Evolutionary conservation across 768 basidiomycete genomes (phyloP).

Genomic region (Tylopilus rubrobrunneus): DNA sequence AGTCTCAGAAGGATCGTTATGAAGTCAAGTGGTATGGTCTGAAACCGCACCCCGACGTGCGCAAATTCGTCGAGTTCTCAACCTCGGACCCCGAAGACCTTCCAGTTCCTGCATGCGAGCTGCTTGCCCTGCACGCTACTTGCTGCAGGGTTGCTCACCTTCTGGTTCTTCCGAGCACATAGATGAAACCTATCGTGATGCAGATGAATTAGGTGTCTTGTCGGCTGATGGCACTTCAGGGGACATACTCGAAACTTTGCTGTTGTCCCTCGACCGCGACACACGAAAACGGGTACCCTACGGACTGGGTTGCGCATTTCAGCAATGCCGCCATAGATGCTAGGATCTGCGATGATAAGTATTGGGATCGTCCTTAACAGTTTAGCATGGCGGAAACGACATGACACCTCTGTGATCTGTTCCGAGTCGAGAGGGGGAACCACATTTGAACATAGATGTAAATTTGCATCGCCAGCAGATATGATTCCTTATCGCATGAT

Average conservation of each 20-base stretch:
- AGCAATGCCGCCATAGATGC: too few species aligned
- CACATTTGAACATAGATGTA: too few species aligned
- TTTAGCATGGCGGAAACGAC: too few species aligned
- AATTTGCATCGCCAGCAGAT: too few species aligned
- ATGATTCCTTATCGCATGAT: too few species aligned
- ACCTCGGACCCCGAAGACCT: neutral
- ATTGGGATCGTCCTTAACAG: too few species aligned
- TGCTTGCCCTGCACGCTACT: neutral
- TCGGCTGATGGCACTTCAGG: slow-evolving; percentile 1
- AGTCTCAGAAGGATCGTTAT: slow-evolving; percentile 1
- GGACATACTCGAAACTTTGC: neutral
- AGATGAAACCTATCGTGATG: slow-evolving; percentile 5
- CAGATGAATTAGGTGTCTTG: slow-evolving; percentile 1
- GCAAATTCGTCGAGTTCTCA: slow-evolving; percentile 3
- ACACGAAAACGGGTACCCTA: too few species aligned
- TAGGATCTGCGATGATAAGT: too few species aligned
- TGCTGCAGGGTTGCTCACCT: slow-evolving; percentile 23
- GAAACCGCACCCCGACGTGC: neutral
- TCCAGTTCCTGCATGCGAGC: slow-evolving; percentile 8
- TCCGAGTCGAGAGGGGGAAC: too few species aligned
- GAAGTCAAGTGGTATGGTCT: neutral
- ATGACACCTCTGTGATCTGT: too few species aligned
- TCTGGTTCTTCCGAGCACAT: slow-evolving; percentile 19
- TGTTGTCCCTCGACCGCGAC: too few species aligned
- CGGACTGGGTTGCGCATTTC: too few species aligned